phyloP scores from a whole-genome alignment of 768 basidiomycete species.

The Phylloporus scabripes region DNA sequence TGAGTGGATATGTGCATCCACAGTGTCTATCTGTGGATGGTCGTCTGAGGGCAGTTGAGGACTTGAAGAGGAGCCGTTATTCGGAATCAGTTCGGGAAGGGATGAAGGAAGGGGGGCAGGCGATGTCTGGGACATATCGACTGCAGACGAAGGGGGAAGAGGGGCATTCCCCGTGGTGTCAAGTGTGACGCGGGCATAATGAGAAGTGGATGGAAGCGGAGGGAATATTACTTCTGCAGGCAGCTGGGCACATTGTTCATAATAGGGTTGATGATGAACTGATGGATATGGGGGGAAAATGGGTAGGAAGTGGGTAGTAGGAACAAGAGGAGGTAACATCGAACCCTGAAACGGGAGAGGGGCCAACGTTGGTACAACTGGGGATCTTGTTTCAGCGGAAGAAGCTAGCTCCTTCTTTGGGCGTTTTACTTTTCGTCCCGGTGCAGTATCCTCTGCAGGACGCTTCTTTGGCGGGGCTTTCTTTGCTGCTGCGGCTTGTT shows the following conservation, averaged over 20 bases:
- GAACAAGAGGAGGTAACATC: slow-evolving; percentile 18
- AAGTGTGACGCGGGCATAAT: slow-evolving; percentile 32
- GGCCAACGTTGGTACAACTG: slow-evolving; percentile 18
- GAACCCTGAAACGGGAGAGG: slow-evolving; percentile 11
- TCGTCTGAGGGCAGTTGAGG: slow-evolving; percentile 40
- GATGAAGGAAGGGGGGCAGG: slow-evolving; percentile 34
- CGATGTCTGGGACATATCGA: slow-evolving; percentile 23
- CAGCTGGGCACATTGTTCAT: slow-evolving; percentile 51
- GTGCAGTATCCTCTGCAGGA: slow-evolving; percentile 32
- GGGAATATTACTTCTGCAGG: slow-evolving; percentile 71
- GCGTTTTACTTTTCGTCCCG: slow-evolving; percentile 44
- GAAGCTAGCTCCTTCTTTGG: slow-evolving; percentile 34
- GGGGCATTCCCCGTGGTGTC: slow-evolving; percentile 7
- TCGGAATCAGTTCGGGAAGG: slow-evolving; percentile 60
- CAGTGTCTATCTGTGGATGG: slow-evolving; percentile 14
- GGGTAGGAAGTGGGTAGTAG: slow-evolving; percentile 25
- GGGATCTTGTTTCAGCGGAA: slow-evolving; percentile 22
- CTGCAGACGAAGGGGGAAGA: slow-evolving; percentile 21
- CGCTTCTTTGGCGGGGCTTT: slow-evolving; percentile 35
- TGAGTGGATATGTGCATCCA: slow-evolving; percentile 14
- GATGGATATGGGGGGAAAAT: slow-evolving; percentile 54
- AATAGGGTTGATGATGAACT: slow-evolving; percentile 70
- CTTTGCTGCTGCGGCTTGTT: slow-evolving; percentile 27
- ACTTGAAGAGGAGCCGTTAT: slow-evolving; percentile 62
- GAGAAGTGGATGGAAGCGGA: slow-evolving; percentile 53